A percentile compares a stretch with the other conserved stretches of the same genome.
Conservation (phyloP, 306 rosid species). For the Spatholobus suberectus region DNA sequence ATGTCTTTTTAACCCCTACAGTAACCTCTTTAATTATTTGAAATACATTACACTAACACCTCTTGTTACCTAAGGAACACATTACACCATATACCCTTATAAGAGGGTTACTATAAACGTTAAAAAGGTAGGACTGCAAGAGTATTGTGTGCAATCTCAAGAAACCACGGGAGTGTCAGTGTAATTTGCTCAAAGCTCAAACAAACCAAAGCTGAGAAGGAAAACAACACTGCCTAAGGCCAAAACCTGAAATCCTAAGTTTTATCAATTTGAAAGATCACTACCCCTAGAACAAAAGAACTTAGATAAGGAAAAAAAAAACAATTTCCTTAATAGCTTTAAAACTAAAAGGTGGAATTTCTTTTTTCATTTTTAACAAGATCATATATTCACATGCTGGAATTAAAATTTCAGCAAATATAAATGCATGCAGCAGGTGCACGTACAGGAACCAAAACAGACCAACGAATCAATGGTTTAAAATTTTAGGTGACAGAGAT, state of each 20-base stretch:
- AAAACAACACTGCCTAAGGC: neutral
- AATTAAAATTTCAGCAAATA: neutral
- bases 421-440: neutral
- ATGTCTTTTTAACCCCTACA: no score
- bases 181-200: no score
- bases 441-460: neutral
- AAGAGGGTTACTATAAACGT: no score
- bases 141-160: no score
- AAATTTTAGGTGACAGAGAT: neutral
- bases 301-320: neutral
- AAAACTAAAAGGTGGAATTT: neutral
- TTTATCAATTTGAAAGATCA: neutral
- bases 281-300: neutral
- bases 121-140: no score
- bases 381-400: neutral
- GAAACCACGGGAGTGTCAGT: no score
- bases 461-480: neutral
- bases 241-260: constrained; percentile 8
- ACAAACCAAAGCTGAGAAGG: neutral
- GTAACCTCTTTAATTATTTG: no score
- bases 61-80: no score
- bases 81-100: no score
- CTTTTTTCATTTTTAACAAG: neutral
- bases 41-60: no score
- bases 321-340: neutral